These are phyloP conservation scores for Colletotrichum neosansevieriae DNA, from an alignment of 2,329 filamentous ascomycete species.

Conservation along the genomic window DNA sequence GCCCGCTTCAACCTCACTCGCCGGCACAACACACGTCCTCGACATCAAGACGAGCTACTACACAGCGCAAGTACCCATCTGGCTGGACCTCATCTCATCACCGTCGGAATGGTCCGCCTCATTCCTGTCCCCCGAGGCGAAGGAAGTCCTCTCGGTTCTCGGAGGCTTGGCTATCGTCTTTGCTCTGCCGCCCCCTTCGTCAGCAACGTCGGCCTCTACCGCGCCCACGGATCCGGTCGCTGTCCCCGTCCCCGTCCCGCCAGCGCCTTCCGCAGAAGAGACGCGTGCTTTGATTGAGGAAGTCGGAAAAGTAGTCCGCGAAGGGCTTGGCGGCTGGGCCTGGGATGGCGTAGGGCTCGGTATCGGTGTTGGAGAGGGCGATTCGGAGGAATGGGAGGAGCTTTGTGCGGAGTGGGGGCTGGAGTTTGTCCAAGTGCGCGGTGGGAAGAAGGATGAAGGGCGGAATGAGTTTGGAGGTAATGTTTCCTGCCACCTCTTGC, in stretches of 20 bases:
- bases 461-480: constrained; percentile 71
- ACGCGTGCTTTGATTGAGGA: constrained; percentile 60
- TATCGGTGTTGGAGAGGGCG: constrained; percentile 63
- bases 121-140: constrained; percentile 71
- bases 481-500: constrained; percentile 42
- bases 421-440: constrained; percentile 71
- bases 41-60: constrained; percentile 72
- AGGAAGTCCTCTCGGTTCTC: constrained; percentile 71
- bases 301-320: constrained; percentile 66
- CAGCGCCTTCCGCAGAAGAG: constrained; percentile 35
- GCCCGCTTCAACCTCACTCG: constrained; percentile 57
- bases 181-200: constrained; percentile 48
- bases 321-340: constrained; percentile 69
- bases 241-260: background rate
- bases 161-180: constrained; percentile 71
- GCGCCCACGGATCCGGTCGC: background rate
- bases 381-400: constrained; percentile 71
- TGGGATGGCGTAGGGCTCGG: constrained; percentile 76
- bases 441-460: constrained; percentile 50
- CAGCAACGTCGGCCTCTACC: background rate
- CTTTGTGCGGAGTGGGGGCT: constrained; percentile 67
- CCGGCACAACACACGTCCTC: constrained; percentile 70
- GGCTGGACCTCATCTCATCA: constrained; percentile 72
- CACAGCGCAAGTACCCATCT: constrained; percentile 70
- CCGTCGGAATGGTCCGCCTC: constrained; percentile 67